phyloP scores from a whole-genome alignment of 2,329 filamentous ascomycete genomes.

The Rhexocercosporidium sp. region DNA sequence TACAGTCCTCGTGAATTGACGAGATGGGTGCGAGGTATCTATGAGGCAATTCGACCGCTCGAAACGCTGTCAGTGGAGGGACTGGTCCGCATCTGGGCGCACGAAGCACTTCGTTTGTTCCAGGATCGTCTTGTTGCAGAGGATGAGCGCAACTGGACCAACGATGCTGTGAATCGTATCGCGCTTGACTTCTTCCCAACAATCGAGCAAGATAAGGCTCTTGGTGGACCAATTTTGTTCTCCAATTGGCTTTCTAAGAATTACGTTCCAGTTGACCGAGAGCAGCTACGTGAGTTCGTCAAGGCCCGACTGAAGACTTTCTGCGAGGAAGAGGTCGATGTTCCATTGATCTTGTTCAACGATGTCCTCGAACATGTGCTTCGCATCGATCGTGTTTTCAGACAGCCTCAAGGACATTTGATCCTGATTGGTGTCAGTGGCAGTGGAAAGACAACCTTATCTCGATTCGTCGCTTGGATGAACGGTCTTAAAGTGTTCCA shows the following conservation, averaged over 20 bases:
- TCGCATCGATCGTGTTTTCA: conserved; percentile 97
- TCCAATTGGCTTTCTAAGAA: conserved; percentile 99
- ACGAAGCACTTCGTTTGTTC: conserved; percentile 94
- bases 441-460: conserved; percentile 97
- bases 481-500: conserved; percentile 99
- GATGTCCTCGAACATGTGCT: conserved; percentile 98
- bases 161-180: conserved; percentile 83
- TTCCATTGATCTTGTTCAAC: conserved; percentile 98
- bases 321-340: conserved; percentile 99
- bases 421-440: conserved; percentile 99
- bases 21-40: conserved; percentile 95
- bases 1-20: conserved; percentile 99
- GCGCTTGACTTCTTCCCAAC: conserved; percentile 92
- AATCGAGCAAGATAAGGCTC: conserved; percentile 87
- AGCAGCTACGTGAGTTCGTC: conserved; percentile 94
- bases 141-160: conserved; percentile 94
- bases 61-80: conserved; percentile 89
- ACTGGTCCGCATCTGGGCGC: conserved; percentile 95
- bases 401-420: conserved; percentile 96
- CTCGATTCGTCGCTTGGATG: conserved; percentile 99
- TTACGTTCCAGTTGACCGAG: conserved; percentile 94
- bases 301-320: conserved; percentile 97
- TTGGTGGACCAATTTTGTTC: conserved; percentile 93
- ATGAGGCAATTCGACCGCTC: conserved; percentile 93
- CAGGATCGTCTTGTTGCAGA: conserved; percentile 95